phyloP scores from a whole-genome alignment of 495 filamentous ascomycete species.

The Neurospora tetrasperma region DNA sequence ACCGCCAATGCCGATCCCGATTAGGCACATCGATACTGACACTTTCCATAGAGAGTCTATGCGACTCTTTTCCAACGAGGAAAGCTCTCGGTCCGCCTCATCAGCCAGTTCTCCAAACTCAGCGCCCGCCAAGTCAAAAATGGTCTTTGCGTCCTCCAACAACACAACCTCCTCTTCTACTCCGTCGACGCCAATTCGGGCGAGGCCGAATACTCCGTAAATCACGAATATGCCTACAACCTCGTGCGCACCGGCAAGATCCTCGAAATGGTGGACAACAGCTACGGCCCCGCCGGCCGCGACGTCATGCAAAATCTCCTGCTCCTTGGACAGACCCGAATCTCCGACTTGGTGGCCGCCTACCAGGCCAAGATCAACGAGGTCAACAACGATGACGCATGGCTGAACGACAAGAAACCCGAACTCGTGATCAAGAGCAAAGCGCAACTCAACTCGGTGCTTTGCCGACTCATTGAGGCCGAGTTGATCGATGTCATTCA shows the following conservation, averaged over 20 bases:
- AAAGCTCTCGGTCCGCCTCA: slow-evolving; percentile 55
- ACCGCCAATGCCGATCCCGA: neutral
- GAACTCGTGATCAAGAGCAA: slow-evolving; percentile 20
- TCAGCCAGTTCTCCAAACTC: slow-evolving; percentile 59
- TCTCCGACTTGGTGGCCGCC: slow-evolving; percentile 54
- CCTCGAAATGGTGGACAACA: slow-evolving; percentile 58
- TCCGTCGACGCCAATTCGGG: slow-evolving; percentile 52
- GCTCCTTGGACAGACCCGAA: slow-evolving; percentile 62
- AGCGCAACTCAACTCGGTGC: slow-evolving; percentile 26
- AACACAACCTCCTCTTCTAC: slow-evolving; percentile 77
- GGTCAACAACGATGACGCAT: slow-evolving; percentile 12
- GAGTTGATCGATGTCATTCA: slow-evolving; percentile 36
- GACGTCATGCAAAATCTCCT: slow-evolving; percentile 65
- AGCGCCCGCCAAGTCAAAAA: slow-evolving; percentile 58
- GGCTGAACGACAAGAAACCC: slow-evolving; percentile 9
- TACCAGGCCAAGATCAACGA: slow-evolving; percentile 26
- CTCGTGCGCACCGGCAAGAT: slow-evolving; percentile 74
- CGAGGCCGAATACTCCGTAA: slow-evolving; percentile 68
- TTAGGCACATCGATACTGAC: neutral
- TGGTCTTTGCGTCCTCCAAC: slow-evolving; percentile 73
- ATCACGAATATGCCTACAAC: slow-evolving; percentile 62
- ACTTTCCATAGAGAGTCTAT: slow-evolving; percentile 56
- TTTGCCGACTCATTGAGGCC: slow-evolving; percentile 33
- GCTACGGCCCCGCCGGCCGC: slow-evolving; percentile 59
- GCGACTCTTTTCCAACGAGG: slow-evolving; percentile 66